Evolutionary conservation across 2,329 filamentous ascomycete species (phyloP), one percentile per base, ranked within the genome.

Genomic region (Beauveria caledonica): DNA sequence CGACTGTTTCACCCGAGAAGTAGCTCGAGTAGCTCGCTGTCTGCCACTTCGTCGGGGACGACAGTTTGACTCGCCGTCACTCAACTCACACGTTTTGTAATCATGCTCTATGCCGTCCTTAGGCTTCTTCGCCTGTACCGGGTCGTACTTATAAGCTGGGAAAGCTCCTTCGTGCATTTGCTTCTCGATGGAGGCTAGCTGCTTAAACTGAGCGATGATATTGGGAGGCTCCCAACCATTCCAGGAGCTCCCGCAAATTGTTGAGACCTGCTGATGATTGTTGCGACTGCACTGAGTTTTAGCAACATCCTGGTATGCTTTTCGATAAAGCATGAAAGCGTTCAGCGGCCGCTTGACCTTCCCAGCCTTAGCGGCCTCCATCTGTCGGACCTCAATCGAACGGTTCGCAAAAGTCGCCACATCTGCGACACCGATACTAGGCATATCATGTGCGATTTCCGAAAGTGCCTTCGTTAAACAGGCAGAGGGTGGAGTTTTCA

Each of bases 321-420:
- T 96, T 46, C 94, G 88, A 73, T 99, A 99, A 55, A 99, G 79
- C 88, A 99, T 96, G 77, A 97, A 99, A 1, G 90, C 93, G 73
- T 99, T 99, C 88, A 97, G 96, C 3, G 94, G 92, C 33, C 94
- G 83, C 68, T 93, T 91, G 66, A 97, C 83, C 71, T 92, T 92
- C 27, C 89, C 89, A 40, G 85, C 77, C 67, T 86, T 90, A 61
- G 85, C 82, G 67, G 84, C 82, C 48, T 85, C 92, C 59, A 78
- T 75, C 53, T 78, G 79, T 60, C 93, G 84, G 7, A 80, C 80
- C 60, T 90, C 86, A 2, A 78, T 74, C 10, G 88, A 78, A 55
- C 93, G 83, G 67, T 87, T 85, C 40, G 95, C 92, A 78, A 89
- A 96, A 27, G 80, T 78, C 57, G 87, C 84, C 76, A 97, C 96